Evolutionary conservation across 257 asterid genomes (phyloP).

Genomic region (Thymus mandschuricus): DNA sequence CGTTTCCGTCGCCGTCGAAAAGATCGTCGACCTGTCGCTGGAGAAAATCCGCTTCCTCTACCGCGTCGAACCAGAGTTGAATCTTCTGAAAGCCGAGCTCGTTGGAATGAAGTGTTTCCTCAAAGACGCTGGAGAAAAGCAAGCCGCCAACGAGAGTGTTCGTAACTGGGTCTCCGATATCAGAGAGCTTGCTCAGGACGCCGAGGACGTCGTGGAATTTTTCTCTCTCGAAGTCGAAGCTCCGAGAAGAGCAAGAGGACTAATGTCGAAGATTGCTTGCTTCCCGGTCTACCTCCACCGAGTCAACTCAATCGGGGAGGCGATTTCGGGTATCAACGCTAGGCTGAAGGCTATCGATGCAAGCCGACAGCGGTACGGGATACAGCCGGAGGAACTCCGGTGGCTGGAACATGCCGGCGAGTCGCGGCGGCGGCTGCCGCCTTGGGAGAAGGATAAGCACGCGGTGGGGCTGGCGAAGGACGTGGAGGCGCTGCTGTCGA

Average conservation of each 20-base stretch:
- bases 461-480: slow-evolving; percentile 25
- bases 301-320: not conserved
- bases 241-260: not conserved
- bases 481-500: not conserved
- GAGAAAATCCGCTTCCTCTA: not conserved
- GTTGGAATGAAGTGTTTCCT: slow-evolving; percentile 24
- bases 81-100: slow-evolving; percentile 21
- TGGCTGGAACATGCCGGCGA: not conserved
- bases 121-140: slow-evolving; percentile 31
- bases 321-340: not conserved
- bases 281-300: not conserved
- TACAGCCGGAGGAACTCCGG: not conserved
- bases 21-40: slow-evolving; percentile 7
- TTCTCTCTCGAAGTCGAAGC: slow-evolving; percentile 25
- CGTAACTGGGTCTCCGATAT: slow-evolving; percentile 33
- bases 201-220: slow-evolving; percentile 34
- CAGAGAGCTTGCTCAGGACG: slow-evolving; percentile 32
- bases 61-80: slow-evolving; percentile 11
- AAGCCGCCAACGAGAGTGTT: slow-evolving; percentile 12
- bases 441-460: slow-evolving; percentile 23
- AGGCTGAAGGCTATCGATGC: not conserved
- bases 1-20: slow-evolving; percentile 9
- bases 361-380: slow-evolving; percentile 19
- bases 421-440: not conserved
- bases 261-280: not conserved